These are phyloP conservation scores for Paecilomyces variotii DNA, from an alignment of 2,329 filamentous ascomycete species.

Conservation along the genomic window DNA sequence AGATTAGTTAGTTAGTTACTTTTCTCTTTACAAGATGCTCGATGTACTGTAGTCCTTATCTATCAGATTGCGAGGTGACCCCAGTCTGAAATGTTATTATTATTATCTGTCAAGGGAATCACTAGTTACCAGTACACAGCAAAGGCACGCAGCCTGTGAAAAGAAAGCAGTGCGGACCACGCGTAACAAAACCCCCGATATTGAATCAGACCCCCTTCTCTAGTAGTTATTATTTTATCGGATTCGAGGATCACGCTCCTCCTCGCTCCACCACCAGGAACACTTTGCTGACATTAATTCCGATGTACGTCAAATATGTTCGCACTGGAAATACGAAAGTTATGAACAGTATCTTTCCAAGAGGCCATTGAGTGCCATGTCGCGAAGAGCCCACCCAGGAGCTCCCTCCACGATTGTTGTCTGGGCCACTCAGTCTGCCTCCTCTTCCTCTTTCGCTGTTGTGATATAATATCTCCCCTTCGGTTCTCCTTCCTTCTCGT, in stretches of 20 bases:
- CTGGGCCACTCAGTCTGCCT: constrained; percentile 26
- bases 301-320: not conserved
- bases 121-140: not conserved
- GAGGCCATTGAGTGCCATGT: not conserved
- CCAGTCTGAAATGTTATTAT: too few relatives aligned
- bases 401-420: not conserved
- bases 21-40: too few relatives aligned
- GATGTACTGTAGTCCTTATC: too few relatives aligned
- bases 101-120: too few relatives aligned
- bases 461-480: constrained; percentile 36
- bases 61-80: too few relatives aligned
- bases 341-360: not conserved
- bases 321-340: not conserved
- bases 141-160: not conserved
- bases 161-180: not conserved
- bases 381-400: not conserved
- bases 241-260: not conserved
- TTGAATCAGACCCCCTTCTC: not conserved
- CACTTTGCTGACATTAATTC: not conserved
- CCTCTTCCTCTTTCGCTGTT: constrained; percentile 37
- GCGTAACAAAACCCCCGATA: not conserved
- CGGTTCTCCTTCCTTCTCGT: constrained; percentile 39
- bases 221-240: not conserved
- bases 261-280: not conserved
- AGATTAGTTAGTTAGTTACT: too few relatives aligned